These are phyloP conservation scores for Cinnamomum chago DNA, from an alignment of 164 flowering plant species.

Conservation along the genomic window DNA sequence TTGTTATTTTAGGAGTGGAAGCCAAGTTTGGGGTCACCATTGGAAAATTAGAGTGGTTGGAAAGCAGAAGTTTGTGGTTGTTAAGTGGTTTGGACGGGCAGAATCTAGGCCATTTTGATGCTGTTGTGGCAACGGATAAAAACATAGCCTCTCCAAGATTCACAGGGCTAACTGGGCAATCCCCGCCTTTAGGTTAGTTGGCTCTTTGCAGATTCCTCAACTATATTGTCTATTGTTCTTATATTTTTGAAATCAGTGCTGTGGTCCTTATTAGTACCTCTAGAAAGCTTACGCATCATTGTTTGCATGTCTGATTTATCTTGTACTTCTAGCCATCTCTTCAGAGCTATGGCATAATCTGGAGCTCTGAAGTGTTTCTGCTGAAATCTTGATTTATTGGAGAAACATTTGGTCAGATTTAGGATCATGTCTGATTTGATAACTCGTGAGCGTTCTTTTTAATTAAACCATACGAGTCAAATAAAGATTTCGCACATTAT, in stretches of 20 bases:
- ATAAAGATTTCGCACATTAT: no score
- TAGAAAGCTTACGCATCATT: no score
- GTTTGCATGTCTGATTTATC: no score
- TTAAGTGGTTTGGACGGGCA: slow-evolving; percentile 60
- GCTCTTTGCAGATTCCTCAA: neutral
- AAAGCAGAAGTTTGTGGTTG: slow-evolving; percentile 45
- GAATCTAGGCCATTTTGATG: slow-evolving; percentile 57
- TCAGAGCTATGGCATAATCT: no score
- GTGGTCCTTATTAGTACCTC: neutral
- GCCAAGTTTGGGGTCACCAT: slow-evolving; percentile 57
- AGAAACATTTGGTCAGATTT: neutral
- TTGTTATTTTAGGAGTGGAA: slow-evolving; percentile 48
- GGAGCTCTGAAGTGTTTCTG: neutral
- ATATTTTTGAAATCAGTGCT: neutral
- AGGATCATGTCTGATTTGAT: neutral
- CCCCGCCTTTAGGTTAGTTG: slow-evolving; percentile 60
- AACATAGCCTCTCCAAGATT: slow-evolving; percentile 51
- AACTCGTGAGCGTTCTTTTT: no score
- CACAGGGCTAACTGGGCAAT: slow-evolving; percentile 42
- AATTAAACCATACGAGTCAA: no score
- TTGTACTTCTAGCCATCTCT: no score
- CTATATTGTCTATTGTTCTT: neutral
- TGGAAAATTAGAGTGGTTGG: slow-evolving; percentile 67
- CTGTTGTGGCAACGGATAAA: slow-evolving; percentile 75
- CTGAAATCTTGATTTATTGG: neutral